Percentiles rank a stretch among this genome's conserved stretches.
phyloP scores from a whole-genome alignment of 2,329 filamentous ascomycete genomes.

The Microcyclospora pomicola region DNA sequence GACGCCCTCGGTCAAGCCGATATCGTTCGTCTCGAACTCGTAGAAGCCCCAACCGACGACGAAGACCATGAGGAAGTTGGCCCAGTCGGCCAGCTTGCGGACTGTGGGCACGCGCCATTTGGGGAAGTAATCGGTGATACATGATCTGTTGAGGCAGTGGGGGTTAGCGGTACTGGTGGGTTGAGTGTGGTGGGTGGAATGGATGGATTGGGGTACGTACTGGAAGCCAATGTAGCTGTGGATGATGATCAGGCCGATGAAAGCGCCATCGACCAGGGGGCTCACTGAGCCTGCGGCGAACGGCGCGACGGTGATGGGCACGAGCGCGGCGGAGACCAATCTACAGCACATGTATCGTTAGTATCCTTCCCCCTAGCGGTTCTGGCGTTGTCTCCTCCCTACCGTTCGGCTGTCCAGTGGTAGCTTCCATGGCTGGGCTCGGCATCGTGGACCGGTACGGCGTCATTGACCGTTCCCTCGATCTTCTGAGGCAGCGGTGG shows the following conservation, averaged over 20 bases:
- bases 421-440: slow-evolving; percentile 80
- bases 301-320: slow-evolving; percentile 78
- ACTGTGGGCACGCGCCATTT: slow-evolving; percentile 51
- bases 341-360: slow-evolving; percentile 28
- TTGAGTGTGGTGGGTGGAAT: neutral
- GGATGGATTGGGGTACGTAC: slow-evolving; percentile 30
- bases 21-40: slow-evolving; percentile 98
- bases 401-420: slow-evolving; percentile 93
- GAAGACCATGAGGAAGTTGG: slow-evolving; percentile 63
- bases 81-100: slow-evolving; percentile 59
- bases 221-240: slow-evolving; percentile 96
- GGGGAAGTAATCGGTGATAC: slow-evolving; percentile 87
- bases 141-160: slow-evolving; percentile 33
- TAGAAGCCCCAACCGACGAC: slow-evolving; percentile 80
- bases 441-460: slow-evolving; percentile 57
- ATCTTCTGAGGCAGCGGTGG: slow-evolving; percentile 57
- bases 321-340: slow-evolving; percentile 61
- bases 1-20: slow-evolving; percentile 80
- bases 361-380: neutral
- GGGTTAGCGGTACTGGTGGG: neutral
- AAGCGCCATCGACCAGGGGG: slow-evolving; percentile 71
- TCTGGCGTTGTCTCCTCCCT: slow-evolving; percentile 3
- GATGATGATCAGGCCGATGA: slow-evolving; percentile 70
- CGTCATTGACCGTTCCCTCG: slow-evolving; percentile 60
- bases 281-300: slow-evolving; percentile 88